Evolutionary conservation across 257 asterid genomes (phyloP).

Genomic region (Rauvolfia tetraphylla): DNA sequence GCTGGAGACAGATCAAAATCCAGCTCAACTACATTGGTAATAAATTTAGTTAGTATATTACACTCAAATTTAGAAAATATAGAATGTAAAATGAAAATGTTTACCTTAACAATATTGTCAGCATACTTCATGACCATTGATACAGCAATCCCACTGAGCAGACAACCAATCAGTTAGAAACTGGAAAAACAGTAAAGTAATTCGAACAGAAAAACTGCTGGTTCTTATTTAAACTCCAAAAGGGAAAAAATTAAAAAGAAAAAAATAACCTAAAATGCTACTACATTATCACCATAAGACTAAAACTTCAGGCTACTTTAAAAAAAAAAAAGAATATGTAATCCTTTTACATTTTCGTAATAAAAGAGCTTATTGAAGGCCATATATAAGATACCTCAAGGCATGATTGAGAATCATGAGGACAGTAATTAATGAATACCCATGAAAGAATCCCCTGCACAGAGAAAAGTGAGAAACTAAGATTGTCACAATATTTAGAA

Average conservation of each 20-base stretch:
- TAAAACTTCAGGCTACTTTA: no score
- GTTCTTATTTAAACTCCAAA: no score
- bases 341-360: no score
- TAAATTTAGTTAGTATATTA: background rate
- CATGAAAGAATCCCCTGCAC: constrained; percentile 94
- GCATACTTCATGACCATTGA: constrained; percentile 99
- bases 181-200: background rate
- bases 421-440: constrained; percentile 78
- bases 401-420: constrained; percentile 97
- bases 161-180: constrained; percentile 14
- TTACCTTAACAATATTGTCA: constrained; percentile 98
- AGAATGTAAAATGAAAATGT: constrained; percentile 15
- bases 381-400: constrained; percentile 49
- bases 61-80: background rate
- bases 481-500: background rate
- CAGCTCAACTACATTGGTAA: background rate
- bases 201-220: background rate
- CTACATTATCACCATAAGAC: background rate
- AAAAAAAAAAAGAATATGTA: background rate
- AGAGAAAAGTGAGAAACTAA: background rate
- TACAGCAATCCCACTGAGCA: constrained; percentile 92
- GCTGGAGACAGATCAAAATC: background rate
- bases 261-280: no score
- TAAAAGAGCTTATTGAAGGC: background rate
- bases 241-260: background rate